Conservation (phyloP, 257 asterid species). For the Buddleja alternifolia region DNA sequence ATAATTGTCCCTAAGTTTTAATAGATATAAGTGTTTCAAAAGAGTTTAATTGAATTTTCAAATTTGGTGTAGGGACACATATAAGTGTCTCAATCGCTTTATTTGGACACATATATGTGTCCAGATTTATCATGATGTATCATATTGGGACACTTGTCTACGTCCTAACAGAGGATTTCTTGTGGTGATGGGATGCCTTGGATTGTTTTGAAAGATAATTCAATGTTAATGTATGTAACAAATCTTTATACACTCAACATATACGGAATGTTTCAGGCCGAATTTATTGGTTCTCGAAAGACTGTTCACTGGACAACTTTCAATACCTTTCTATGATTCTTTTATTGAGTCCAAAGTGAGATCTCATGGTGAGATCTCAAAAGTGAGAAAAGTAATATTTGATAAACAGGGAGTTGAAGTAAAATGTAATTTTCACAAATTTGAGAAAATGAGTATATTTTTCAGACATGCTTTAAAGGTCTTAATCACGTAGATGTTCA, state of each 20-base stretch:
- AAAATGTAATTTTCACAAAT: too few species aligned
- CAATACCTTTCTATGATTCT: neutral
- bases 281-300: neutral
- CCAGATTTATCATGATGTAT: too few species aligned
- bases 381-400: too few species aligned
- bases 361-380: too few species aligned
- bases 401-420: too few species aligned
- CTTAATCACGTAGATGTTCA: conserved; percentile 4
- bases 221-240: neutral
- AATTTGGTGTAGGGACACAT: too few species aligned
- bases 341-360: too few species aligned
- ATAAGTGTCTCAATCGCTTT: conserved; percentile 27
- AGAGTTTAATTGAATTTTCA: too few species aligned
- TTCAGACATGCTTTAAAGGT: conserved; percentile 18
- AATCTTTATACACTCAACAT: neutral
- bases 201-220: neutral
- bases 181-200: neutral
- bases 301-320: neutral
- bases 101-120: conserved; percentile 30
- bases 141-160: too few species aligned
- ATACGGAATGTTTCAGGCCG: neutral
- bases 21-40: too few species aligned
- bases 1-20: too few species aligned
- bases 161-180: too few species aligned
- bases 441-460: conserved; percentile 10